Conservation (phyloP, 129 eudicot species). For the Arctium minus region DNA sequence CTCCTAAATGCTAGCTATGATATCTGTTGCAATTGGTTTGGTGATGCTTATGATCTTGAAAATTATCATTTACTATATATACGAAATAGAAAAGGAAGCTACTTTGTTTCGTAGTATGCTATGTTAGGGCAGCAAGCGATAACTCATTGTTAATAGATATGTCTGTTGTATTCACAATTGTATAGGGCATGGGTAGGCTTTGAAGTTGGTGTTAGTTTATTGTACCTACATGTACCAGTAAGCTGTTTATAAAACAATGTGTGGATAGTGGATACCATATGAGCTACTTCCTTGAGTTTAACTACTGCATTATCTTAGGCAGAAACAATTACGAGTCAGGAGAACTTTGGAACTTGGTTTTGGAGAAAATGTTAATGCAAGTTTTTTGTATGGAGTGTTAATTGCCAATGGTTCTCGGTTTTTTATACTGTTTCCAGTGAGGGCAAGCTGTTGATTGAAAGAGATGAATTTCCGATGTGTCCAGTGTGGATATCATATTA, state of each 20-base stretch:
- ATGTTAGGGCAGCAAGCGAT: not conserved
- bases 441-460: not conserved
- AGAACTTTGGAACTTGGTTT: not conserved
- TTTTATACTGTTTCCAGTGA: not conserved
- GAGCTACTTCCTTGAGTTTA: not conserved
- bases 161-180: not conserved
- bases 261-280: not conserved
- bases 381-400: not conserved
- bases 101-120: not conserved
- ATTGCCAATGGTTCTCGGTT: not conserved
- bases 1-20: too few species aligned
- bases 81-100: not conserved
- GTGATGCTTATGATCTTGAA: not conserved
- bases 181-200: not conserved
- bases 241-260: not conserved
- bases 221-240: not conserved
- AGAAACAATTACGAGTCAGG: not conserved
- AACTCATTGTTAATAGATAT: not conserved
- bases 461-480: slow-evolving; percentile 44
- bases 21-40: too few species aligned
- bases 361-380: not conserved
- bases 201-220: not conserved
- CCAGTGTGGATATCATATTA: slow-evolving; percentile 52
- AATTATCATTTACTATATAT: not conserved
- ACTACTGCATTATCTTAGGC: not conserved